These are phyloP conservation scores for Proliferodiscus dingleyae DNA, from an alignment of 2,329 filamentous ascomycete genomes.

Conservation along the genomic window DNA sequence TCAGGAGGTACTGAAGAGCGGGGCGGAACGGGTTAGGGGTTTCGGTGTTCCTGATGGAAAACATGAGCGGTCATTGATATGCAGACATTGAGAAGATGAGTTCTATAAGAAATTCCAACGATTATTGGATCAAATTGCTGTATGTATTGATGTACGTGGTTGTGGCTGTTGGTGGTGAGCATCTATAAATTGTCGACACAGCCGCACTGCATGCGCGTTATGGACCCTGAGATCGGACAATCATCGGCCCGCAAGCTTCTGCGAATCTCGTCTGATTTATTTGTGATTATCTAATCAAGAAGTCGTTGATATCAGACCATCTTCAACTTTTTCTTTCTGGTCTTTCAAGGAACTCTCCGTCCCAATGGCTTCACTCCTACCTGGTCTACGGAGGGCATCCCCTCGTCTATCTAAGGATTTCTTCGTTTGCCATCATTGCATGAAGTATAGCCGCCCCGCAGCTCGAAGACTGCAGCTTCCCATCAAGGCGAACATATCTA, in stretches of 20 bases:
- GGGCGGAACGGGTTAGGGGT: conserved; percentile 36
- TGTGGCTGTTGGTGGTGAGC: background rate
- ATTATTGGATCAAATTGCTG: background rate
- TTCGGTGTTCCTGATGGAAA: conserved; percentile 28
- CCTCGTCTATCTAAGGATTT: conserved; percentile 27
- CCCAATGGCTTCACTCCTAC: conserved; percentile 30
- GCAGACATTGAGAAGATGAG: background rate
- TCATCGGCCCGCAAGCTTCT: conserved; percentile 3
- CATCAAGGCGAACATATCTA: conserved; percentile 18
- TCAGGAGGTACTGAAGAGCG: conserved; percentile 34
- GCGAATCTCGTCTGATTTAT: conserved; percentile 6
- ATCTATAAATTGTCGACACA: background rate
- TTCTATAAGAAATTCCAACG: background rate
- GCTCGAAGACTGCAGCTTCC: conserved; percentile 15
- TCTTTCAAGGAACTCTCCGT: conserved; percentile 4
- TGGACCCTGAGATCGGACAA: background rate
- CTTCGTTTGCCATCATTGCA: conserved; percentile 30
- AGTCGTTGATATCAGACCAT: conserved; percentile 10
- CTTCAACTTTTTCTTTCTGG: conserved; percentile 4
- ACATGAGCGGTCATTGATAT: conserved; percentile 19
- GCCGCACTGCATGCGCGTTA: background rate
- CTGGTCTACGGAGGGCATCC: conserved; percentile 25
- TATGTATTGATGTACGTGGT: background rate
- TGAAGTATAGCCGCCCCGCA: conserved; percentile 18
- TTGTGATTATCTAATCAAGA: conserved; percentile 12